Evolutionary conservation across 805 yeast species (phyloP).

Genomic region (Myxozyma sirexii): DNA sequence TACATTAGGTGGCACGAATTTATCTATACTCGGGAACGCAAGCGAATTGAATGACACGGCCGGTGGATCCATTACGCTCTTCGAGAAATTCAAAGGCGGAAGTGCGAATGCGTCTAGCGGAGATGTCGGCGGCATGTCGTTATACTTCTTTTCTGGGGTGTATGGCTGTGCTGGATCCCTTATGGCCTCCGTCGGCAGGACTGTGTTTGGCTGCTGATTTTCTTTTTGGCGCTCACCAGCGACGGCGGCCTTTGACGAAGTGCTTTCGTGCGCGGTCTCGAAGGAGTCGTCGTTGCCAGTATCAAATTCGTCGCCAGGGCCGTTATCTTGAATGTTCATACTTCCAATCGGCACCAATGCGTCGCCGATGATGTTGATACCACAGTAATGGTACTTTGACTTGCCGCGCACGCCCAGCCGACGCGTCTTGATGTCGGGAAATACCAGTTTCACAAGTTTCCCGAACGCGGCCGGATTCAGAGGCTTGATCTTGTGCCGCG

Average conservation of each 20-base stretch:
- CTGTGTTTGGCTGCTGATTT: neutral
- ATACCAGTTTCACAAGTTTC: slow-evolving; percentile 64
- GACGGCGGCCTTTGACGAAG: neutral
- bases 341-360: slow-evolving; percentile 13
- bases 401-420: slow-evolving; percentile 81
- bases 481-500: slow-evolving; percentile 57
- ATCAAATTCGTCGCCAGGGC: neutral
- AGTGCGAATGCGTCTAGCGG: slow-evolving; percentile 16
- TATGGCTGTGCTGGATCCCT: neutral
- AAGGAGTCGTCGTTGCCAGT: slow-evolving; percentile 12
- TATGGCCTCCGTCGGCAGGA: neutral
- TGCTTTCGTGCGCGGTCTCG: neutral
- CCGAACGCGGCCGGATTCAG: slow-evolving; percentile 80
- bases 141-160: slow-evolving; percentile 2
- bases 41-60: slow-evolving; percentile 42
- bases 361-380: slow-evolving; percentile 55
- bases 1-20: slow-evolving; percentile 48
- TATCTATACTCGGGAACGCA: slow-evolving; percentile 46
- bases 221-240: neutral
- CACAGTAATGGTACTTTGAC: slow-evolving; percentile 85
- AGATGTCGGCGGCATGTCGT: neutral
- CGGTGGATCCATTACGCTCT: slow-evolving; percentile 11
- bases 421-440: slow-evolving; percentile 70
- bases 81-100: slow-evolving; percentile 18
- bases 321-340: neutral